Conservation (phyloP, 2,329 filamentous ascomycete genomes). For the Seiridium cupressi region DNA sequence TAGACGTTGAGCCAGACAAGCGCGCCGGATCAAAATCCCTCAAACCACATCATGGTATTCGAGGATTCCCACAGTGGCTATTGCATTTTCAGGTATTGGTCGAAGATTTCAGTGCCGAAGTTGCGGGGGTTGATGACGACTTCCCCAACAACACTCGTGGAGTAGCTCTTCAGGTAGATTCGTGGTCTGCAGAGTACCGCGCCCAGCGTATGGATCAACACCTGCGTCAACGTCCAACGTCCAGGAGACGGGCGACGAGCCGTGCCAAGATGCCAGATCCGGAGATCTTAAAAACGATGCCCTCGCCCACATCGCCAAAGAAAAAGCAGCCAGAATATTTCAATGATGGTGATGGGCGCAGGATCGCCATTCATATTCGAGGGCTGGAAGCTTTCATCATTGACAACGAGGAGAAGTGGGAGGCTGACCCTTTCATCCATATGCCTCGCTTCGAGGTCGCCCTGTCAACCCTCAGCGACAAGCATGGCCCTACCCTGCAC, state of each 20-base stretch:
- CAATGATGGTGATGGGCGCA: conserved; percentile 70
- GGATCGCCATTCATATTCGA: conserved; percentile 75
- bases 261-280: conserved; percentile 69
- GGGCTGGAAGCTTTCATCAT: conserved; percentile 89
- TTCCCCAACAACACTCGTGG: conserved; percentile 82
- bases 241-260: conserved; percentile 72
- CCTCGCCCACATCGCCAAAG: conserved; percentile 47
- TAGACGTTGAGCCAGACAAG: conserved; percentile 65
- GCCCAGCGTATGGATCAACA: conserved; percentile 69
- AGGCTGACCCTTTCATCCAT: conserved; percentile 80
- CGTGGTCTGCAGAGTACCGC: conserved; percentile 85
- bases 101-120: conserved; percentile 84
- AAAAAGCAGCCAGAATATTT: conserved; percentile 49
- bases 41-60: conserved; percentile 66
- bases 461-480: conserved; percentile 81
- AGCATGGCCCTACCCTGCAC: conserved; percentile 84
- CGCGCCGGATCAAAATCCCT: conserved; percentile 45
- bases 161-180: conserved; percentile 81
- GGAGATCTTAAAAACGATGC: conserved; percentile 52
- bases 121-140: conserved; percentile 81
- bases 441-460: conserved; percentile 86
- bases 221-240: conserved; percentile 50
- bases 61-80: conserved; percentile 80
- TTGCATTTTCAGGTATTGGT: conserved; percentile 81
- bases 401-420: conserved; percentile 80